phyloP scores from a whole-genome alignment of 2,329 filamentous ascomycete genomes.

The Apiospora saccharicola region DNA sequence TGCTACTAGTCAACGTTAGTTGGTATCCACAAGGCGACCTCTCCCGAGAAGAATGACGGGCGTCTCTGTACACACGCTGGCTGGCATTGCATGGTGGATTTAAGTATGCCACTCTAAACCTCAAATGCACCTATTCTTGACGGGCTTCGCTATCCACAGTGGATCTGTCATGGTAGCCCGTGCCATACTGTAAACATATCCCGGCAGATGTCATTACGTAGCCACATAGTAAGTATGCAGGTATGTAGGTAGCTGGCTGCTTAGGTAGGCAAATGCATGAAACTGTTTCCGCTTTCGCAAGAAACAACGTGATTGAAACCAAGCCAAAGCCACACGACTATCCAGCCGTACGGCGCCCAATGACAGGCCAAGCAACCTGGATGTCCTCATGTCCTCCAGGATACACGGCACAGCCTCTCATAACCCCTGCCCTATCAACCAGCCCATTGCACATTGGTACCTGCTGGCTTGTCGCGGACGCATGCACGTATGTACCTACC shows the following conservation, averaged over 20 bases:
- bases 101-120: not conserved
- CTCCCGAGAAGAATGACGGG: not conserved
- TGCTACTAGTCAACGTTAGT: not conserved
- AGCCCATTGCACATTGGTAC: not conserved
- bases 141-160: conserved; percentile 3
- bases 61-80: not conserved
- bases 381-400: conserved; percentile 1
- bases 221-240: not conserved
- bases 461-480: not conserved
- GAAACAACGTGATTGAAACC: conserved; percentile 6
- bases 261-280: not conserved
- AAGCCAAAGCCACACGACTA: not conserved
- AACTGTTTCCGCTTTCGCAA: conserved; percentile 15
- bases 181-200: not conserved
- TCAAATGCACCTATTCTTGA: not conserved
- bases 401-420: not conserved
- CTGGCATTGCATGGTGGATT: not conserved
- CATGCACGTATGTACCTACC: not conserved
- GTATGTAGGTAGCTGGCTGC: not conserved
- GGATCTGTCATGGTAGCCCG: not conserved
- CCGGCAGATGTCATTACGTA: not conserved
- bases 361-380: conserved; percentile 6
- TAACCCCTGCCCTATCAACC: conserved; percentile 8
- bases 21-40: not conserved
- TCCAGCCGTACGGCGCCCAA: conserved; percentile 18